These are phyloP conservation scores for Tylopilus cervinicoccineus DNA, from an alignment of 768 basidiomycete species.

Conservation along the genomic window DNA sequence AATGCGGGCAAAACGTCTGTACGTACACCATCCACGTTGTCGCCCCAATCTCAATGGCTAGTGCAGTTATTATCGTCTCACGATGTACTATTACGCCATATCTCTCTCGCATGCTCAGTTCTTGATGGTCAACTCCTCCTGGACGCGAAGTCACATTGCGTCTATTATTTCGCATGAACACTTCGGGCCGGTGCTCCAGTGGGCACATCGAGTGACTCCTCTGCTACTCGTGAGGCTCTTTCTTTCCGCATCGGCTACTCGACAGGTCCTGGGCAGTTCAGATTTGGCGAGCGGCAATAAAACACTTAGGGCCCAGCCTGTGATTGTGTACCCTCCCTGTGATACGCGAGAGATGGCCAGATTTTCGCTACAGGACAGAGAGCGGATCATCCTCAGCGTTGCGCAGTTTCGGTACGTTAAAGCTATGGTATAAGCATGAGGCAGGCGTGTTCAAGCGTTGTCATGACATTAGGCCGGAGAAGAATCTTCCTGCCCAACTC, in stretches of 20 bases:
- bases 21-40: conserved; percentile 3
- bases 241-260: conserved; percentile 5
- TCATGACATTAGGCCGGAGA: conserved; percentile 71
- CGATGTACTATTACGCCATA: conserved; percentile 77
- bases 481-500: conserved; percentile 84
- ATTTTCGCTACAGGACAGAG: conserved; percentile 51
- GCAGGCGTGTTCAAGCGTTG: background rate
- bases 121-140: conserved; percentile 92
- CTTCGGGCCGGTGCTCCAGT: conserved; percentile 46
- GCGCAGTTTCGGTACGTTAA: conserved; percentile 83
- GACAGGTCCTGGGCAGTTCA: conserved; percentile 1
- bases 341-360: conserved; percentile 69
- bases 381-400: conserved; percentile 73
- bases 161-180: conserved; percentile 55
- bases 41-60: background rate
- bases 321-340: conserved; percentile 88
- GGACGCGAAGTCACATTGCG: conserved; percentile 87
- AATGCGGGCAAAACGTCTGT: conserved; percentile 24
- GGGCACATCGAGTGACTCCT: conserved; percentile 40
- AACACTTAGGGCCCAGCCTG: conserved; percentile 4
- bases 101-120: conserved; percentile 72
- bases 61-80: conserved; percentile 80
- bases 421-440: background rate
- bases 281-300: background rate
- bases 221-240: conserved; percentile 36